Percentiles rank a stretch among this genome's conserved stretches.
phyloP scores from a whole-genome alignment of 2,329 filamentous ascomycete species.

The Chaetomiaceae sp. region DNA sequence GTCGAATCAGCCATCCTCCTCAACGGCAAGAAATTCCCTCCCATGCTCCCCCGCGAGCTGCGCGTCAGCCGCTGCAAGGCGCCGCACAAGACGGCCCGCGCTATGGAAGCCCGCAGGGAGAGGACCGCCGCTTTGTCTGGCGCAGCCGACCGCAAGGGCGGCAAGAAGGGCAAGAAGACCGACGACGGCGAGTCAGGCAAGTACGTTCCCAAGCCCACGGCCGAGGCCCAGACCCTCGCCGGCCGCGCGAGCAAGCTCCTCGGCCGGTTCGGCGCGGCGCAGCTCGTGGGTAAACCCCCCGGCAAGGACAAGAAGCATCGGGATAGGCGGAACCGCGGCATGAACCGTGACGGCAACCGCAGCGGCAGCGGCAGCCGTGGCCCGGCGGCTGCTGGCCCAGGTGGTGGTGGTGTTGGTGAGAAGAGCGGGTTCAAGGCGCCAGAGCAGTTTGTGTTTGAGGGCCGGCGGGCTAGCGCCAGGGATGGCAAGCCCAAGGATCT shows the following conservation, averaged over 20 bases:
- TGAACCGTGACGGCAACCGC: constrained; percentile 19
- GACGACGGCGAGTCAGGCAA: constrained; percentile 34
- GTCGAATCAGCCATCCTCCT: constrained; percentile 89
- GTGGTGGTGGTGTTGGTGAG: background rate
- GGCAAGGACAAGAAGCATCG: constrained; percentile 30
- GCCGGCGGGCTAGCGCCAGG: constrained; percentile 65
- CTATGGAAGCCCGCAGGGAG: constrained; percentile 47
- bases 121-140: constrained; percentile 29
- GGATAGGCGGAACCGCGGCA: constrained; percentile 22
- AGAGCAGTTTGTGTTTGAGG: constrained; percentile 75
- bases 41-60: constrained; percentile 83
- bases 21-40: constrained; percentile 88
- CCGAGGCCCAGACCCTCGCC: constrained; percentile 64
- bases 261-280: constrained; percentile 60
- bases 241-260: constrained; percentile 73
- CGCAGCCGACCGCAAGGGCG: constrained; percentile 32
- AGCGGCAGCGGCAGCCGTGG: constrained; percentile 15
- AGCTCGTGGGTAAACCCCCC: constrained; percentile 31
- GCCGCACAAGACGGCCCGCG: constrained; percentile 54
- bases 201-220: constrained; percentile 67
- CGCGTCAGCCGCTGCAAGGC: constrained; percentile 85
- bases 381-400: background rate
- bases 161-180: constrained; percentile 35
- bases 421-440: constrained; percentile 50
- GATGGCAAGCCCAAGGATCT: constrained; percentile 60